Evolutionary conservation across 371 early-diverging fungal genomes (phyloP), one percentile per base, ranked within the genome.

Genomic region (Mucor indicus): DNA sequence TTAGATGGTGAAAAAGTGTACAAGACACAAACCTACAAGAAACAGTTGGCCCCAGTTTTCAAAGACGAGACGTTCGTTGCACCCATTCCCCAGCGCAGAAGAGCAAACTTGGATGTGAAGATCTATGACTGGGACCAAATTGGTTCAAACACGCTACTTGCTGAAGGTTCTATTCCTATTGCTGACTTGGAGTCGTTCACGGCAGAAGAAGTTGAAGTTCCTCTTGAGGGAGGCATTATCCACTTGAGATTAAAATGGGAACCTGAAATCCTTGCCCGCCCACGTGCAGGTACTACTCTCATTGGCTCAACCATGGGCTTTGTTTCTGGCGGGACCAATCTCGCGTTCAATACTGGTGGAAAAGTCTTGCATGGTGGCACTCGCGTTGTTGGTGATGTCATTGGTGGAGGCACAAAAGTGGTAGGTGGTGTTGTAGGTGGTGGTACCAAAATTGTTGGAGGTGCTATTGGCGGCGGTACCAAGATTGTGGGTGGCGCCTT

Each of bases 121-220:
- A 70, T 85, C 11, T 85, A 66, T 47, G 89, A 89, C 62, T 89
- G 89, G 89, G 87, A 89, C 52, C 83, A 85, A 67, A 52, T 89
- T 25, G 68, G 72, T 30, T 50, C 65, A n/a, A 62, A 77, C 49
- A 69, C 68, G 37, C 60, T 77, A 22, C 60, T 89, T 13, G 72
- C 69, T n/a, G 64, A 57, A 38, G 57, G 57, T 2, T 16, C 48
- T 23, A 47, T 65, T 27, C 57, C 57, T 15, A 50, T 61, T 24
- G 45, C 48, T 15, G 24, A 42, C 39, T 21, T 65, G 2, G 62
- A 61, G 23, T 56, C 57, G 2, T 66, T 66, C 47, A 30, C 50
- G 16, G 33, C 55, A 12, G 17, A 52, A 24, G 50, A 62, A 35
- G 2, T 53, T 0, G 55, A 66, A 5, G 24, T 61, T 9, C 53